Evolutionary conservation across 345 rosid genomes (phyloP).

Genomic region (Tarenaya hassleriana): DNA sequence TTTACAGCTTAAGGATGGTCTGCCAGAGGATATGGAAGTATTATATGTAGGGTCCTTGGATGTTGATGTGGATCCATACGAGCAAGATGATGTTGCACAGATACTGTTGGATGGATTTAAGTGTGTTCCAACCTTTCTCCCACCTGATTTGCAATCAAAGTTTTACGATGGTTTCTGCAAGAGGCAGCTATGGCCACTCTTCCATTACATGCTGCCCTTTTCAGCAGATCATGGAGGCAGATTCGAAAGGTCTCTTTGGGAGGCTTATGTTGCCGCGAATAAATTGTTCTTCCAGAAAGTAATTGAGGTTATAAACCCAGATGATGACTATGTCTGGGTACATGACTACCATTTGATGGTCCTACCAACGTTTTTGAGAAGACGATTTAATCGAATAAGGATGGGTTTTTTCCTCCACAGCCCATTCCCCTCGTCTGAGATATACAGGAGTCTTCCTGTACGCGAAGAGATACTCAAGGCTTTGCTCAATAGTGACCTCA

Average conservation of each 20-base stretch:
- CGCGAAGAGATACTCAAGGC: slow-evolving; percentile 41
- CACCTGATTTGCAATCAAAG: slow-evolving; percentile 29
- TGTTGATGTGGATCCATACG: slow-evolving; percentile 30
- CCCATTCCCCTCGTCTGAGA: slow-evolving; percentile 45
- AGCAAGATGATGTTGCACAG: slow-evolving; percentile 38
- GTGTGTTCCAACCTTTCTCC: slow-evolving; percentile 41
- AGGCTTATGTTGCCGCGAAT: slow-evolving; percentile 38
- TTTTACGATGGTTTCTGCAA: slow-evolving; percentile 47
- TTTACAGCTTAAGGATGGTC: slow-evolving; percentile 57
- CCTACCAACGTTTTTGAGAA: slow-evolving; percentile 39
- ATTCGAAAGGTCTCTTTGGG: slow-evolving; percentile 38
- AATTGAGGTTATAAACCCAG: slow-evolving; percentile 38
- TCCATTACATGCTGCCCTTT: slow-evolving; percentile 41
- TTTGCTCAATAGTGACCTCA: slow-evolving; percentile 36
- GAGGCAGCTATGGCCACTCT: slow-evolving; percentile 39
- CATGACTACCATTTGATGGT: slow-evolving; percentile 48
- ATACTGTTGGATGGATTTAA: slow-evolving; percentile 31
- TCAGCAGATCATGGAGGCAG: slow-evolving; percentile 31
- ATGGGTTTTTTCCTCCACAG: slow-evolving; percentile 46
- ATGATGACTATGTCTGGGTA: slow-evolving; percentile 39
- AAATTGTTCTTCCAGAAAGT: slow-evolving; percentile 35
- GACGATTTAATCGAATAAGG: slow-evolving; percentile 32
- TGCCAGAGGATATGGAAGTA: slow-evolving; percentile 33
- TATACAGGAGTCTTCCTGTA: slow-evolving; percentile 37
- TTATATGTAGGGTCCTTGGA: slow-evolving; percentile 36